Evolutionary conservation across 805 yeast genomes (phyloP).

Genomic region (Starmera amethionina): DNA sequence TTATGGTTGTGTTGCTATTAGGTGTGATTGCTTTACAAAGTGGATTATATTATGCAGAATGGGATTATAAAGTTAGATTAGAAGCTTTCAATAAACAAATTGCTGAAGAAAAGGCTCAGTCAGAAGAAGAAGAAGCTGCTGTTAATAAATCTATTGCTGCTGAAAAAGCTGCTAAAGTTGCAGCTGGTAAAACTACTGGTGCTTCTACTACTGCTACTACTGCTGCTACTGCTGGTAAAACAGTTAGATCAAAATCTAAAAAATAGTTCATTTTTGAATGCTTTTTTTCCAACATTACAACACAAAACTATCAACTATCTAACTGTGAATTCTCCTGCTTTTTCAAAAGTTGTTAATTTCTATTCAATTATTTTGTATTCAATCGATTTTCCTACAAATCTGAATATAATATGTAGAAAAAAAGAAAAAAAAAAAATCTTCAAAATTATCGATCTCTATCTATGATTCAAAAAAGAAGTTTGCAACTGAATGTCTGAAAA

Average conservation of each 20-base stretch:
- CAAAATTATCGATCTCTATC: too few species aligned
- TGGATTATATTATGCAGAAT: conserved; percentile 81
- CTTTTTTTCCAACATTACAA: too few species aligned
- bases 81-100: conserved; percentile 22
- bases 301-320: too few species aligned
- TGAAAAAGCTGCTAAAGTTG: background rate
- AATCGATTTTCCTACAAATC: too few species aligned
- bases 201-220: conserved; percentile 1
- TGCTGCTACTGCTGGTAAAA: conserved; percentile 3
- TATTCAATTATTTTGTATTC: too few species aligned
- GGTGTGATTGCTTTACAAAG: conserved; percentile 83
- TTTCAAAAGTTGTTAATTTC: too few species aligned
- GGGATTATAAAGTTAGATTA: conserved; percentile 37
- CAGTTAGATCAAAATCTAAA: background rate
- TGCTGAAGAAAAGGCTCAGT: conserved; percentile 11
- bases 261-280: background rate
- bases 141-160: conserved; percentile 3
- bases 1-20: conserved; percentile 56
- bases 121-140: conserved; percentile 1
- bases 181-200: conserved; percentile 2
- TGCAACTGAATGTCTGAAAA: too few species aligned
- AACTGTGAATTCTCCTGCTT: too few species aligned
- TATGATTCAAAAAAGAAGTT: too few species aligned
- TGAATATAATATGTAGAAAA: too few species aligned
- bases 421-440: too few species aligned